Evolutionary conservation across 2,329 filamentous ascomycete genomes (phyloP), one percentile per base, ranked within the genome.

Genomic region (Neonectria faginata): DNA sequence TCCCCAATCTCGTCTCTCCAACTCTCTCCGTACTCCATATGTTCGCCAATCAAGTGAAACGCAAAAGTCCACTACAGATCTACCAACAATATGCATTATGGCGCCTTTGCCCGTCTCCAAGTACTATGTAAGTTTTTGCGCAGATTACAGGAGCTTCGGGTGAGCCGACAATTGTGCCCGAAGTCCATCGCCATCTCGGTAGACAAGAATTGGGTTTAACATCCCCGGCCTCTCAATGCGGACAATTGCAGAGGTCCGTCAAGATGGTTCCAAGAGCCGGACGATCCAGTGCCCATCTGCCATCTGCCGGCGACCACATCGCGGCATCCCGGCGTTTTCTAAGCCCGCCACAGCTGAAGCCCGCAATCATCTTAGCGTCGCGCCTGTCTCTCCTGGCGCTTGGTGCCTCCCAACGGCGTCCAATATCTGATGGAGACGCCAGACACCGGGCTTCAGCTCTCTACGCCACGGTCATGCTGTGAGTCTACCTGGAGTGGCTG

Each of bases 21-120:
- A 22, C 22, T 22, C 42, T 41, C 42, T 25, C 20, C 39, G 14
- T 63, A 60, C 41, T 44, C 36, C 39, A 62, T 53, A 45, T 45
- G 62, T 59, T 67, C 55, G 58, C 45, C 45, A n/a, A 65, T 61
- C 20, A 52, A 54, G 65, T 48, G 52, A 63, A 55, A 63, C 60
- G 33, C 10, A 51, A 47, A 47, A 51, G 33, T 51, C 50, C 44
- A 58, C 50, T 8, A 3, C 33, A 48, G 48, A 42, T 41, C 54
- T 48, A 18, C 29, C 41, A 22, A 20, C 33, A 22, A 42, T 22
- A 36, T 42, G 42, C 57, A 47, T 22, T 16, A 31, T 44, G 29
- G 25, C 52, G 5, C 7, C 51, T n/a, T 16, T 29, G 20, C 55
- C 42, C 60, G 60, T 47, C 55, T 27, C 18, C 45, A 20, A 18